Evolutionary conservation across 371 early-diverging fungal species (phyloP), one percentile per base, ranked within the genome.

Genomic region (Saksenaea vasiformis): DNA sequence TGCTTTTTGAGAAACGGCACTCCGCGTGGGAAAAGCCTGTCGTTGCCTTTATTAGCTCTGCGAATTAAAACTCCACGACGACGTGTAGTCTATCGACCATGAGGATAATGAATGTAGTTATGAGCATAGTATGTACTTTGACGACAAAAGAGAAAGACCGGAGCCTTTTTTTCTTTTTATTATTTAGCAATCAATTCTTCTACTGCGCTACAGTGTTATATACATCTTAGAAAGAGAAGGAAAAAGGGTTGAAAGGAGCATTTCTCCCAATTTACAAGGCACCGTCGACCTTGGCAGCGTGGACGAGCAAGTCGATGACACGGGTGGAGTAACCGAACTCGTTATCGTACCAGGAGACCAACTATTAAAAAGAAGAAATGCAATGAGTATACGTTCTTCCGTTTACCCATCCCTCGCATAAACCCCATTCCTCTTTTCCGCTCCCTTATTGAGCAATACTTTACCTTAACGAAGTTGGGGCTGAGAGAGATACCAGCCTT

Each of bases 381-480:
- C 9, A 53, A 19, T 39, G 15, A 60, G 35, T 5, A 14, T 26
- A 14, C 26, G 8, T 15, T 34, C 31, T 22, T 15, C 54, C 9
- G 5, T 27, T 54, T 54, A 15, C 27, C 26, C 26, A n/a, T 31
- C 22, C 54, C 24, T 19, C 19, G 17, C 17, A 24, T 5, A 54
- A 24, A 54, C 14, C 31, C 54, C 54, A n/a, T 19, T 31, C 26
- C 26, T 10, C 26, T 11, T 22, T 54, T 31, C 26, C 26, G 11
- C 26, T 53, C 17, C 17, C 54, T 54, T 22, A 3, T 95, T 96
- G 97, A 14, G 5, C 26, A 14, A 31, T 54, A 13, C 54, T 47
- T 85, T 54, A 99, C 80, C 94, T 99, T 99, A 87, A 99, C 96
- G 80, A 99, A 99, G 73, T 89, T 93, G 77, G 92, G 87, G 79